These are phyloP conservation scores for Ogataea nakhonphanomensis DNA, from an alignment of 805 yeast species.

Conservation along the genomic window DNA sequence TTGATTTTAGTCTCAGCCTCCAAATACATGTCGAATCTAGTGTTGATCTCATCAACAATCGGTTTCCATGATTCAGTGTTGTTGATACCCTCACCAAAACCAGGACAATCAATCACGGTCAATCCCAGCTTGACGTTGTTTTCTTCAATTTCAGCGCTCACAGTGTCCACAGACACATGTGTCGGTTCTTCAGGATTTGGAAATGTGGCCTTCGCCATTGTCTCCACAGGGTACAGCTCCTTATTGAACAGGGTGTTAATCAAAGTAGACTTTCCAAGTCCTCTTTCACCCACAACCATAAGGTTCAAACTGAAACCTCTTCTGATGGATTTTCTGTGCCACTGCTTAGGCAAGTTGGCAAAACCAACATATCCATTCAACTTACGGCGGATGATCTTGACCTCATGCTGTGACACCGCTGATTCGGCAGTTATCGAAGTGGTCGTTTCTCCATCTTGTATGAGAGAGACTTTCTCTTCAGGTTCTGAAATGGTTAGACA, in stretches of 20 bases:
- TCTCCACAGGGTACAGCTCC: conserved; percentile 44
- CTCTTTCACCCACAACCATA: conserved; percentile 87
- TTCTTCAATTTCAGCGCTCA: conserved; percentile 78
- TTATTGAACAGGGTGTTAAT: conserved; percentile 84
- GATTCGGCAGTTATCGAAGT: conserved; percentile 5
- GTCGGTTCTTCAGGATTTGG: conserved; percentile 43
- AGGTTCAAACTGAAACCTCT: conserved; percentile 87
- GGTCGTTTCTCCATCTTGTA: conserved; percentile 9
- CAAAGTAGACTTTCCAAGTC: conserved; percentile 90
- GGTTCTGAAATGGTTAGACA: conserved; percentile 9
- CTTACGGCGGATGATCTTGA: conserved; percentile 73
- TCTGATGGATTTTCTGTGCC: conserved; percentile 92
- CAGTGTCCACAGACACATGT: conserved; percentile 56
- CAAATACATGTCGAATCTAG: conserved; percentile 81
- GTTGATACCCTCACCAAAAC: conserved; percentile 88
- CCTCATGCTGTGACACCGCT: conserved; percentile 28
- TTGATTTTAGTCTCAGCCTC: conserved; percentile 84
- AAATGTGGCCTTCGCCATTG: conserved; percentile 26
- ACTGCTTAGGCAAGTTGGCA: conserved; percentile 96
- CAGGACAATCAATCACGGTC: conserved; percentile 86
- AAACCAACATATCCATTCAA: conserved; percentile 93
- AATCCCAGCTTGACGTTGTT: conserved; percentile 85
- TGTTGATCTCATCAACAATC: conserved; percentile 82
- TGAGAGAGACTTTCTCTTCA: conserved; percentile 5
- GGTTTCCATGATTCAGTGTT: conserved; percentile 84